Base-by-base conservation (phyloP, 257 asterid species). In the Solanum lycopersicoides region DNA sequence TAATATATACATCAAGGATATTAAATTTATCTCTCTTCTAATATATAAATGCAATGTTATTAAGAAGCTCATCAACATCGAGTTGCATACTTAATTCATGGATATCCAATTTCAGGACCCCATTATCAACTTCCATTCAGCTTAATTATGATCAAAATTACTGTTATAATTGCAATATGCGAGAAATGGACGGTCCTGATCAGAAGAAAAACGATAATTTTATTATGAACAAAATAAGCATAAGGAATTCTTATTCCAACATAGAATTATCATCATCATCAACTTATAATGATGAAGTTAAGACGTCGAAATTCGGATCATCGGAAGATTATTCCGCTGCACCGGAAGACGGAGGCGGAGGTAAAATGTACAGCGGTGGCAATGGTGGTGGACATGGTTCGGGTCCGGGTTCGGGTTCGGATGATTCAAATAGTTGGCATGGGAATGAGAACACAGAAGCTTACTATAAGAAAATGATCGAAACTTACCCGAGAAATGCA, bases 381-480 rank as follows among this genome's bases (percentile, higher is more conserved):
- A 89, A 92, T 12, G 66, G 44, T 11, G 92, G 93, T 13, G 95
- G 93, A 25, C 76, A 90, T 11, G 96, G 95, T 2, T 83, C 92
- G 7, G 53, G 6, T 45, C 13, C 2, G 2, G 56, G 94, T 28
- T 92, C 89, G 56, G 93, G 93, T 32, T 83, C 90, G 2, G 83
- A 88, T 44, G 94, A 92, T 89, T 92, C 95, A 21, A 92, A 92
- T 3, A 75, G 91, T 30, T 90, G 95, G 96, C 88, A 86, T 71
- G 94, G 93, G 86, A 91, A 90, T 82, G 93, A 94, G 18, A 91
- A 87, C 66, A 93, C 93, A 3, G 93, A 95, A 1, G 90, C 93
- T 2, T 95, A 94, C 74, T 96, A 95, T 86, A 94, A 93, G 93
- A 93, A 50, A 82, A 96, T 96, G 98, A 92, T 96, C 2, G 88